phyloP scores from a whole-genome alignment of 805 yeast genomes.

The Kodamaea sagamina region DNA sequence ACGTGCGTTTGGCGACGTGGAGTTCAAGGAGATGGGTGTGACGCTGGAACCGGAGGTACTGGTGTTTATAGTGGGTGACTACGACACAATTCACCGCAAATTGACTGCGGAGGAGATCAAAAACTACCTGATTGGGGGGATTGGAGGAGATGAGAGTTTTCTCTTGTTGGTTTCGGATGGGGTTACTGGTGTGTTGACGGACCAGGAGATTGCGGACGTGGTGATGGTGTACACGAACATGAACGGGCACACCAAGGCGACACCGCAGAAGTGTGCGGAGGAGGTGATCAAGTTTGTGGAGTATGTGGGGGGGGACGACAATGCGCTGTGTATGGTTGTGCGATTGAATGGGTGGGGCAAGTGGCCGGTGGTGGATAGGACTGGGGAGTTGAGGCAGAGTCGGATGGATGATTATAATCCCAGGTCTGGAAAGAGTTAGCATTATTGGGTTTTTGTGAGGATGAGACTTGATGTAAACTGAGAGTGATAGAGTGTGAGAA shows the following conservation, averaged over 20 bases:
- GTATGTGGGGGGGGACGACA: conserved; percentile 89
- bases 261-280: conserved; percentile 83
- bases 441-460: background rate
- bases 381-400: conserved; percentile 79
- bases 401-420: conserved; percentile 52
- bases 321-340: conserved; percentile 87
- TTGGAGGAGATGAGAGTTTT: conserved; percentile 88
- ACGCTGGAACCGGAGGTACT: conserved; percentile 89
- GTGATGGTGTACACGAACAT: conserved; percentile 67
- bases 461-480: too few relatives aligned
- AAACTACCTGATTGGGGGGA: conserved; percentile 38
- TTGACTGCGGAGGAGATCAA: conserved; percentile 41
- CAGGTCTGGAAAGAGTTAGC: conserved; percentile 16
- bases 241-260: conserved; percentile 67
- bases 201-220: conserved; percentile 90
- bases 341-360: conserved; percentile 89
- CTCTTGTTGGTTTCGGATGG: conserved; percentile 87
- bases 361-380: conserved; percentile 84
- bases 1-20: conserved; percentile 86
- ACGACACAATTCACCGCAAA: conserved; percentile 31
- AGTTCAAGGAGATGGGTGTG: conserved; percentile 80
- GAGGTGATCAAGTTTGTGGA: conserved; percentile 84
- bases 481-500: too few relatives aligned
- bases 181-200: conserved; percentile 73
- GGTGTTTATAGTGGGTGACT: conserved; percentile 67